Evolutionary conservation across 1,284 basidiomycete genomes (phyloP), one percentile per base, ranked within the genome.

Genomic region (Rhodotorula sp.): DNA sequence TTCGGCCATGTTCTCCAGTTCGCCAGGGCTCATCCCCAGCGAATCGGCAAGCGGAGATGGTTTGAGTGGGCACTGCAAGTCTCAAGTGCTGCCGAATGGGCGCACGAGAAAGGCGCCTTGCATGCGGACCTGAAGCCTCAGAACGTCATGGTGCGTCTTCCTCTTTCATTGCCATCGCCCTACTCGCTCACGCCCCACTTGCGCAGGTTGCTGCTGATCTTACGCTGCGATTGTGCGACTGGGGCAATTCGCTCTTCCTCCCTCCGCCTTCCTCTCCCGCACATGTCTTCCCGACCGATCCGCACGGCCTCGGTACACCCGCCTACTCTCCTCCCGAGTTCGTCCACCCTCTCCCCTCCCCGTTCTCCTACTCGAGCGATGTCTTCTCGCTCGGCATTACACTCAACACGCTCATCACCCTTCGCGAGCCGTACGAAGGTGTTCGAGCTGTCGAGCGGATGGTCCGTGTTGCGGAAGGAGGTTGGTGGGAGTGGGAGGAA

Each of bases 241-340:
- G 83, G 71, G 82, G 82, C 62, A 82, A 81, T 30, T 81, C 82
- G 10, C 76, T 84, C 24, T 78, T 83, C 61, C 77, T 83, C 46
- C 68, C 75, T 0, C 63, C 70, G 11, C 30, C 67, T 4, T 30
- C 47, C 2, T 65, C 67, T 0, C 48, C 64, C 8, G 76, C 80
- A 27, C 77, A 80, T 2, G 29, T 57, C 20, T 66, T 76, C 47
- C 78, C 74, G 10, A 66, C 67, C 44, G 67, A 81, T 59, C 82
- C 82, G 1, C 79, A 79, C 29, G 83, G 83, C 17, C 79, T 83
- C 13, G 84, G 84, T 36, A 84, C 84, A 1, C 78, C 83, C 4
- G 78, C 81, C 0, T 85, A 84, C 78, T 81, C 82, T 0, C 79
- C 83, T 0, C 84, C 84, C n/a, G 84, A 85, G 70, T 80, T 84